A percentile compares a stretch with the other conserved stretches of the same genome.
Evolutionary conservation across 1,284 basidiomycete genomes (phyloP).

Genomic region (Lignosus rhinocerotis): DNA sequence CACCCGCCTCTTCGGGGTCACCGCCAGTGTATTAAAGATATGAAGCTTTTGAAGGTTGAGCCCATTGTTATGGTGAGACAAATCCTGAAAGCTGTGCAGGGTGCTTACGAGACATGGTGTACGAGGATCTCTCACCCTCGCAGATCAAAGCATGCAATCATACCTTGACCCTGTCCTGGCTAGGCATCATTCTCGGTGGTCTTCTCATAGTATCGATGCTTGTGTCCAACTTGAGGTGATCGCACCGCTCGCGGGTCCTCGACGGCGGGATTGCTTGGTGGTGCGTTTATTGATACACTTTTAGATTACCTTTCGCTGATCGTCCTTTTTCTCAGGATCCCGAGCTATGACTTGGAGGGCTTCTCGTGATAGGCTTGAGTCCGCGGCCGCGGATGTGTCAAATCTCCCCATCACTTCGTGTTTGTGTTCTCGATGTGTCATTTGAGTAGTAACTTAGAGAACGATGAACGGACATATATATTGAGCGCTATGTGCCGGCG

Average conservation of each 20-base stretch:
- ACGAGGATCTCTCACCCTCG: no score
- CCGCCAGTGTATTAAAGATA: no score
- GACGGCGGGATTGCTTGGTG: not conserved
- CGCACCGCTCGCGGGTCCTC: not conserved
- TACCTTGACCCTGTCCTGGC: not conserved
- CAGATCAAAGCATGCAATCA: not conserved
- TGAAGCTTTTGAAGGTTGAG: no score
- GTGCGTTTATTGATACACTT: not conserved
- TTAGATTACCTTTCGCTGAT: conserved; percentile 1
- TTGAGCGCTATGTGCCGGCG: not conserved
- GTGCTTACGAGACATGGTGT: no score
- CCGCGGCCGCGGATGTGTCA: not conserved
- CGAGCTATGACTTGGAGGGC: not conserved
- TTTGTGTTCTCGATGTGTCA: not conserved
- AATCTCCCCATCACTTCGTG: not conserved
- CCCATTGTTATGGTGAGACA: no score
- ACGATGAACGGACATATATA: not conserved
- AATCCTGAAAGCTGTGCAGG: no score
- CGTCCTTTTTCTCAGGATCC: not conserved
- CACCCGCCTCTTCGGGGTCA: no score
- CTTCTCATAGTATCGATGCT: not conserved
- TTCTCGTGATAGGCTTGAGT: not conserved
- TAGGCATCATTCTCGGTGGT: not conserved
- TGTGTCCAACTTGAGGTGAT: not conserved
- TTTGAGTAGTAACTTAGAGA: not conserved